phyloP scores from a whole-genome alignment of 2,329 filamentous ascomycete genomes.

The Colletotrichum caudatum region DNA sequence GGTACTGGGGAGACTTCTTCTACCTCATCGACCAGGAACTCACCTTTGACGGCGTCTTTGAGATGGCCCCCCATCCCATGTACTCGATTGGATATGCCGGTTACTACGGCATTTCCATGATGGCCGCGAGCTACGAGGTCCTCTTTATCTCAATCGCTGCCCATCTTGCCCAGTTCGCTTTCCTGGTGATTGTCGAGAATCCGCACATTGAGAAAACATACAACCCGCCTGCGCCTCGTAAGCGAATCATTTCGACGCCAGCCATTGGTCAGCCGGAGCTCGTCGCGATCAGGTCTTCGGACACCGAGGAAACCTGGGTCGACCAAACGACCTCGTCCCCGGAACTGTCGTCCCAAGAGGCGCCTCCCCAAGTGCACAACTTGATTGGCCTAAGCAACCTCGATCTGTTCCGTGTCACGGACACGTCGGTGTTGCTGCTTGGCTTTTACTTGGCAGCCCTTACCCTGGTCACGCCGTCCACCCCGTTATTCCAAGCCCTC shows the following conservation, averaged over 20 bases:
- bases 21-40: slow-evolving; percentile 97
- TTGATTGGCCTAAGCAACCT: slow-evolving; percentile 86
- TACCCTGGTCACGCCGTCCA: slow-evolving; percentile 81
- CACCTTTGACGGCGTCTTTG: slow-evolving; percentile 98
- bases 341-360: slow-evolving; percentile 65
- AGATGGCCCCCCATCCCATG: slow-evolving; percentile 99
- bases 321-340: slow-evolving; percentile 45
- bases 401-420: slow-evolving; percentile 88
- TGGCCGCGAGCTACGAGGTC: slow-evolving; percentile 97
- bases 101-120: slow-evolving; percentile 97
- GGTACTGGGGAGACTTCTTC: slow-evolving; percentile 99
- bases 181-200: slow-evolving; percentile 92
- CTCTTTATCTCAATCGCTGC: slow-evolving; percentile 96
- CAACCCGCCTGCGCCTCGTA: slow-evolving; percentile 85
- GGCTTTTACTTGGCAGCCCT: slow-evolving; percentile 80
- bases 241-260: slow-evolving; percentile 56
- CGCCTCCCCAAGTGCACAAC: slow-evolving; percentile 80
- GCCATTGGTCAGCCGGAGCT: slow-evolving; percentile 45
- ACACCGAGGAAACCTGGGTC: slow-evolving; percentile 39
- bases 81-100: slow-evolving; percentile 98
- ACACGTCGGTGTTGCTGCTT: slow-evolving; percentile 83
- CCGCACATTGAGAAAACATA: slow-evolving; percentile 99
- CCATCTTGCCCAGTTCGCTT: slow-evolving; percentile 93
- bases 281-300: slow-evolving; percentile 26
- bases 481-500: slow-evolving; percentile 77